Evolutionary conservation across 768 basidiomycete genomes (phyloP).

Genomic region (Xanthoconium stramineum): DNA sequence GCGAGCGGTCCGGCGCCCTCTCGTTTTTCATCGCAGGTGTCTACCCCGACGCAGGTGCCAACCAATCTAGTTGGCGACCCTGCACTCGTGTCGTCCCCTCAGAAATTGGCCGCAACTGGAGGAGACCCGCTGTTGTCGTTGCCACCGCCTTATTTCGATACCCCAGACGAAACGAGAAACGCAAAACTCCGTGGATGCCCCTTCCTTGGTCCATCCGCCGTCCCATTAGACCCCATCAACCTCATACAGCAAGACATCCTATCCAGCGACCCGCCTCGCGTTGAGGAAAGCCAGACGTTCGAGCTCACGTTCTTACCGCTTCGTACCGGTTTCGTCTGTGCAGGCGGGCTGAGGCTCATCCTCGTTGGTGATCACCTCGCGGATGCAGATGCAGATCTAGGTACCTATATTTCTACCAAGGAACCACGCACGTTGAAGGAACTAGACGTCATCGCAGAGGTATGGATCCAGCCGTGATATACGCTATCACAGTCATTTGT

Average conservation of each 20-base stretch:
- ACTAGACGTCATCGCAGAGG: slow-evolving; percentile 68
- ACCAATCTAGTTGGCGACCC: slow-evolving; percentile 4
- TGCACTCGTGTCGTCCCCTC: slow-evolving; percentile 14
- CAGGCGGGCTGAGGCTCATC: slow-evolving; percentile 72
- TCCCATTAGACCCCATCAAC: slow-evolving; percentile 44
- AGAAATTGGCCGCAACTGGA: slow-evolving; percentile 1
- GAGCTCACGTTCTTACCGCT: slow-evolving; percentile 60
- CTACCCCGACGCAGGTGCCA: slow-evolving; percentile 5
- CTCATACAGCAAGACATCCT: slow-evolving; percentile 20
- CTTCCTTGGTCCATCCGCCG: slow-evolving; percentile 51
- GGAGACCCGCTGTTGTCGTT: slow-evolving; percentile 24
- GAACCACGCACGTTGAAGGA: slow-evolving; percentile 59
- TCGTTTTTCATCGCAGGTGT: slow-evolving; percentile 8
- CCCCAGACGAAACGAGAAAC: slow-evolving; percentile 34
- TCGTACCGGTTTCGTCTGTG: slow-evolving; percentile 53
- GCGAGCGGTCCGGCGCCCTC: slow-evolving; percentile 1
- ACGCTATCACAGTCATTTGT: slow-evolving; percentile 5
- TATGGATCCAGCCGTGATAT: slow-evolving; percentile 53
- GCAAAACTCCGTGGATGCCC: slow-evolving; percentile 33
- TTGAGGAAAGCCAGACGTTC: slow-evolving; percentile 52
- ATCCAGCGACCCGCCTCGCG: slow-evolving; percentile 23
- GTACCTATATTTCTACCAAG: slow-evolving; percentile 22
- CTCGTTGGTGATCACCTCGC: slow-evolving; percentile 54
- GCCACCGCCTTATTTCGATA: slow-evolving; percentile 48
- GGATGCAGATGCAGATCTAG: slow-evolving; percentile 33